Evolutionary conservation across 2,329 filamentous ascomycete genomes (phyloP).

Genomic region (Aspergillus glaucus): DNA sequence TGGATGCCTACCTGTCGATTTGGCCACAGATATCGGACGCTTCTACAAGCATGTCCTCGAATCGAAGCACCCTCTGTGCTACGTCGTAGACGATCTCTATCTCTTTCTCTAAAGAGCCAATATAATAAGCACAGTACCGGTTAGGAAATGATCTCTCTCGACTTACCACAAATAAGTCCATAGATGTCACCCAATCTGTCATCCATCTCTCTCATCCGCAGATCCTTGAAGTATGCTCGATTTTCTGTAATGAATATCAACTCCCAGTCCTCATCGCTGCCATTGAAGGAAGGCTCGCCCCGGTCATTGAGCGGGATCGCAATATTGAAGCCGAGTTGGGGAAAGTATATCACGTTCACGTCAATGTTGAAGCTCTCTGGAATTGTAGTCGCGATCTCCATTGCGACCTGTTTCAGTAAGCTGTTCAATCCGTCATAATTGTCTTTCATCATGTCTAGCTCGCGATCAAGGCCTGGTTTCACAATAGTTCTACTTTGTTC

Average conservation of each 20-base stretch:
- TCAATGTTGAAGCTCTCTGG: conserved; percentile 51
- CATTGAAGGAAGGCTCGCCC: conserved; percentile 57
- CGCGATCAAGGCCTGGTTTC: conserved; percentile 61
- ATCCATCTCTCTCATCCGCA: conserved; percentile 73
- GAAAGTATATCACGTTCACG: conserved; percentile 80
- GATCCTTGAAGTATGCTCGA: conserved; percentile 79
- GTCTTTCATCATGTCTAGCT: conserved; percentile 71
- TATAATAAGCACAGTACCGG: background rate
- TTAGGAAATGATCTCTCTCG: background rate
- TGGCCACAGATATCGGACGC: conserved; percentile 81
- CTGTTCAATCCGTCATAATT: conserved; percentile 71
- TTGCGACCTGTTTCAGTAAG: conserved; percentile 63
- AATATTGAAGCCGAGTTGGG: conserved; percentile 84
- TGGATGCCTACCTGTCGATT: conserved; percentile 57
- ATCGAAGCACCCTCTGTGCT: conserved; percentile 61
- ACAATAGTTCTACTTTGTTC: conserved; percentile 68
- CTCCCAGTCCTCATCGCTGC: conserved; percentile 65
- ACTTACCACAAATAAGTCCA: conserved; percentile 69
- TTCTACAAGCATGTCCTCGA: conserved; percentile 58
- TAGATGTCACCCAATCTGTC: conserved; percentile 77
- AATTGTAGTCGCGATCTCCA: conserved; percentile 56
- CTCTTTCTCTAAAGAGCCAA: conserved; percentile 59
- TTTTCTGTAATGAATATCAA: conserved; percentile 67
- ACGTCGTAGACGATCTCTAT: conserved; percentile 81
- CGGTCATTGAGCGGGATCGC: conserved; percentile 61